Conservation (phyloP, 2,329 filamentous ascomycete genomes). For the Colletotrichum plurivorum region DNA sequence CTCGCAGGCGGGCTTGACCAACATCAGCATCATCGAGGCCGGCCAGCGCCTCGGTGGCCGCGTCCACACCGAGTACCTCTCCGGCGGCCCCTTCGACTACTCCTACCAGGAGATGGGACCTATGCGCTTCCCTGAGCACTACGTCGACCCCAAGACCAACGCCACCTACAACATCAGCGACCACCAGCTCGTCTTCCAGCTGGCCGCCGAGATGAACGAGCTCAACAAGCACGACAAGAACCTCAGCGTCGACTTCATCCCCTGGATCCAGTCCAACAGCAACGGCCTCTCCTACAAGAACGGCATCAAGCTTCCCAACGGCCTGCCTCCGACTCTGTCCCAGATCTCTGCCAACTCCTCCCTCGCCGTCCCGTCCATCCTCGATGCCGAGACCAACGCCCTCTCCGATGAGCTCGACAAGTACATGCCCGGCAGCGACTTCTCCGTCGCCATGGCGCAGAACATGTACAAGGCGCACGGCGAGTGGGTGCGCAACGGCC, state of each 20-base stretch:
- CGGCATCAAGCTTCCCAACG: constrained; percentile 63
- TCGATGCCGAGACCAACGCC: constrained; percentile 49
- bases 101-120: constrained; percentile 78
- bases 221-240: constrained; percentile 67
- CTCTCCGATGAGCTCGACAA: constrained; percentile 55
- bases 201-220: constrained; percentile 71
- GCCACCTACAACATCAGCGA: constrained; percentile 72
- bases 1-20: constrained; percentile 67
- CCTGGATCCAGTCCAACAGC: constrained; percentile 69
- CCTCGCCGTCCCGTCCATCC: constrained; percentile 49
- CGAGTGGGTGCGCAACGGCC: constrained; percentile 53
- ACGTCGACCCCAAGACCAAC: constrained; percentile 65
- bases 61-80: constrained; percentile 74
- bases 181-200: constrained; percentile 75
- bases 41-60: constrained; percentile 73
- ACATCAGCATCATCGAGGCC: constrained; percentile 75
- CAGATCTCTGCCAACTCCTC: constrained; percentile 62
- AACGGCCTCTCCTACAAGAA: constrained; percentile 68
- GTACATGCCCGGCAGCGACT: constrained; percentile 52
- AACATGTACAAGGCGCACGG: constrained; percentile 62
- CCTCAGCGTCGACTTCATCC: constrained; percentile 71
- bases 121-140: constrained; percentile 73
- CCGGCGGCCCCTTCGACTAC: constrained; percentile 71
- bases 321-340: constrained; percentile 65
- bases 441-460: constrained; percentile 53